A percentile compares a stretch with the other conserved stretches of the same genome.
These are phyloP conservation scores for Fusarium setosum DNA, from an alignment of 2,329 filamentous ascomycete genomes.

Conservation along the genomic window DNA sequence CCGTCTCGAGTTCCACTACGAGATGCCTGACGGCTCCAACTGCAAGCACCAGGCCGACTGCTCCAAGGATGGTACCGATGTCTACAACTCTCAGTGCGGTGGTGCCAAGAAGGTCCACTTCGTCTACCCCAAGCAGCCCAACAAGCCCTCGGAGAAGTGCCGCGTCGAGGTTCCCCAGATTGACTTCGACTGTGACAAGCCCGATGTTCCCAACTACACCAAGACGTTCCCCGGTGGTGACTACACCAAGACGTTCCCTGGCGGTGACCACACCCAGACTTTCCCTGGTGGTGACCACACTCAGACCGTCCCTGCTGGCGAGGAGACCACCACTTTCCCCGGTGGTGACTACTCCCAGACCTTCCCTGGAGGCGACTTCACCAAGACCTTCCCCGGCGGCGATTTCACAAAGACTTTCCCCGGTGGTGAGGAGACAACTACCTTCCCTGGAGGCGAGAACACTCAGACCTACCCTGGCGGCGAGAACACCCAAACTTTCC, in stretches of 20 bases:
- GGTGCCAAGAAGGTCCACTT: slow-evolving; percentile 87
- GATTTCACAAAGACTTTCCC: slow-evolving; percentile 9
- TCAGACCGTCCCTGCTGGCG: slow-evolving; percentile 3
- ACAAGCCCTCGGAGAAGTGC: slow-evolving; percentile 69
- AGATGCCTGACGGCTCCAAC: slow-evolving; percentile 82
- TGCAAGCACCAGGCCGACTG: slow-evolving; percentile 85
- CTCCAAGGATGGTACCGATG: slow-evolving; percentile 72
- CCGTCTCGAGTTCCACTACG: slow-evolving; percentile 87
- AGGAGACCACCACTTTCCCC: not conserved
- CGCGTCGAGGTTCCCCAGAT: slow-evolving; percentile 80
- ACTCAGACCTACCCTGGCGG: slow-evolving; percentile 34
- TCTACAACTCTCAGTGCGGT: slow-evolving; percentile 91
- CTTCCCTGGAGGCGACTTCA: slow-evolving; percentile 24
- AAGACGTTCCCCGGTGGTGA: not conserved
- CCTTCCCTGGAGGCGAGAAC: slow-evolving; percentile 25
- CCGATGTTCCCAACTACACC: slow-evolving; percentile 24
- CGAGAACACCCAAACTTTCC: slow-evolving; percentile 27
- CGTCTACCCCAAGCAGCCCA: slow-evolving; percentile 67
- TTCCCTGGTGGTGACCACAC: slow-evolving; percentile 4
- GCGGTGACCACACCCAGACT: slow-evolving; percentile 20
- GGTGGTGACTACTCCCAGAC: slow-evolving; percentile 31
- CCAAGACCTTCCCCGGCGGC: slow-evolving; percentile 23
- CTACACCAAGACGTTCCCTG: slow-evolving; percentile 35
- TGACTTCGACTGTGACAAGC: slow-evolving; percentile 75
- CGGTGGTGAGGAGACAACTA: slow-evolving; percentile 25